phyloP scores from a whole-genome alignment of 2,329 filamentous ascomycete species.

The Clarireedia paspali region DNA sequence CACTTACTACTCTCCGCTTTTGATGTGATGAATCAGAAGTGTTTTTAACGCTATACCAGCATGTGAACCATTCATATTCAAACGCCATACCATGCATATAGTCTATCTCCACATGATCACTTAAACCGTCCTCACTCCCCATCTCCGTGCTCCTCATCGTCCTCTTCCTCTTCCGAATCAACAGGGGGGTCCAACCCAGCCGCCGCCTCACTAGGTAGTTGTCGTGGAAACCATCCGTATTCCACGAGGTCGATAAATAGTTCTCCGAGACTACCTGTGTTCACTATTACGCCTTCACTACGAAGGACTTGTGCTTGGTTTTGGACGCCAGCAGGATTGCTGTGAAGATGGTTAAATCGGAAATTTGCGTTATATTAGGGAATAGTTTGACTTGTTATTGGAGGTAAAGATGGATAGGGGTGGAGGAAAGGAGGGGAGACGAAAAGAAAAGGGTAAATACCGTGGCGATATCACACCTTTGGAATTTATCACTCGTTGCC shows the following conservation, averaged over 20 bases:
- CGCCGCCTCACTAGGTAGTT: conserved; percentile 24
- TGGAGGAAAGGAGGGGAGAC: not conserved
- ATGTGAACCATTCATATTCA: too few relatives aligned
- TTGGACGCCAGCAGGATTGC: conserved; percentile 27
- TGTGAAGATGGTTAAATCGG: not conserved
- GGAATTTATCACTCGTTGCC: conserved; percentile 88
- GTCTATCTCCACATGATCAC: not conserved
- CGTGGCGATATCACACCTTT: conserved; percentile 81
- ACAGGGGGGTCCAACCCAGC: conserved; percentile 18
- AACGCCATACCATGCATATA: not conserved
- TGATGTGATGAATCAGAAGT: too few relatives aligned
- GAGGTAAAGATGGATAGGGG: not conserved
- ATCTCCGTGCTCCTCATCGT: not conserved
- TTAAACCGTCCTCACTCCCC: not conserved
- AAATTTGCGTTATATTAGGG: not conserved
- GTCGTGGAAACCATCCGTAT: conserved; percentile 36
- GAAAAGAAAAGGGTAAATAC: conserved; percentile 36
- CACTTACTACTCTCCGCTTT: not conserved
- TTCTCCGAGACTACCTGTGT: conserved; percentile 26
- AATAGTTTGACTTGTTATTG: not conserved
- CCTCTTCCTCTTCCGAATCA: conserved; percentile 18
- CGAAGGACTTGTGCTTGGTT: conserved; percentile 30
- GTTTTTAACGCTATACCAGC: too few relatives aligned
- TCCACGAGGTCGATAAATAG: conserved; percentile 29
- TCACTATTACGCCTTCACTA: conserved; percentile 31